A percentile compares a stretch with the other conserved stretches of the same genome.
Evolutionary conservation across 2,329 filamentous ascomycete species (phyloP).

Genomic region (Penicillium nordicum): DNA sequence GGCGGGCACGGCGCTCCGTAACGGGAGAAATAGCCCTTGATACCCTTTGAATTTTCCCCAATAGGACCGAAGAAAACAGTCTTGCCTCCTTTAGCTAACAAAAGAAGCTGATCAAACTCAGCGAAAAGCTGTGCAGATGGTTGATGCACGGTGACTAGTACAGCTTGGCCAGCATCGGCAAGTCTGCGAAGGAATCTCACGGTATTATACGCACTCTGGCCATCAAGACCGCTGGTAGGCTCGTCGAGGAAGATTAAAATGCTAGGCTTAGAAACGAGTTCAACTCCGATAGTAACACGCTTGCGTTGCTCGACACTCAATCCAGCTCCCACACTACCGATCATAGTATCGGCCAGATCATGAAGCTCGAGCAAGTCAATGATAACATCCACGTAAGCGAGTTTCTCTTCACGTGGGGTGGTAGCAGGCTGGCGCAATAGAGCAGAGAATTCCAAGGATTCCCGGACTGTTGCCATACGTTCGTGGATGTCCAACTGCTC

Average conservation of each 20-base stretch:
- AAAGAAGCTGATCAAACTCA: slow-evolving; percentile 67
- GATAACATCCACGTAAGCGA: slow-evolving; percentile 62
- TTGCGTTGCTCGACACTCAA: slow-evolving; percentile 65
- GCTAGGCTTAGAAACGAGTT: slow-evolving; percentile 65
- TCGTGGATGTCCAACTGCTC: slow-evolving; percentile 69
- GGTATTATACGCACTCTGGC: slow-evolving; percentile 64
- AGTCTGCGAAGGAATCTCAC: slow-evolving; percentile 65
- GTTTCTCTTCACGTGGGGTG: slow-evolving; percentile 55
- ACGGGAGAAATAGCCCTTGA: slow-evolving; percentile 64
- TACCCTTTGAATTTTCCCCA: slow-evolving; percentile 60
- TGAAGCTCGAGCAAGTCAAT: slow-evolving; percentile 62
- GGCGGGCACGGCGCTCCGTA: slow-evolving; percentile 62
- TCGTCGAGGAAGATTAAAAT: slow-evolving; percentile 68
- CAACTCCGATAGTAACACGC: slow-evolving; percentile 67
- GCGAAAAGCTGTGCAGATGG: slow-evolving; percentile 64
- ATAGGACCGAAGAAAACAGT: slow-evolving; percentile 68
- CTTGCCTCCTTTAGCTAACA: slow-evolving; percentile 64
- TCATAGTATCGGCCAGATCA: slow-evolving; percentile 62
- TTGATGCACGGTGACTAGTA: slow-evolving; percentile 69
- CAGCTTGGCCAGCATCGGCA: slow-evolving; percentile 61
- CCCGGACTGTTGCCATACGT: slow-evolving; percentile 61
- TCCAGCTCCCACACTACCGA: slow-evolving; percentile 45
- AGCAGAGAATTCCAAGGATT: slow-evolving; percentile 65
- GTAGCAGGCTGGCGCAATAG: slow-evolving; percentile 56
- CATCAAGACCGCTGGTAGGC: slow-evolving; percentile 66